Evolutionary conservation across 176 grass and related monocot genomes (phyloP).

Genomic region (Pontederia paniculata): DNA sequence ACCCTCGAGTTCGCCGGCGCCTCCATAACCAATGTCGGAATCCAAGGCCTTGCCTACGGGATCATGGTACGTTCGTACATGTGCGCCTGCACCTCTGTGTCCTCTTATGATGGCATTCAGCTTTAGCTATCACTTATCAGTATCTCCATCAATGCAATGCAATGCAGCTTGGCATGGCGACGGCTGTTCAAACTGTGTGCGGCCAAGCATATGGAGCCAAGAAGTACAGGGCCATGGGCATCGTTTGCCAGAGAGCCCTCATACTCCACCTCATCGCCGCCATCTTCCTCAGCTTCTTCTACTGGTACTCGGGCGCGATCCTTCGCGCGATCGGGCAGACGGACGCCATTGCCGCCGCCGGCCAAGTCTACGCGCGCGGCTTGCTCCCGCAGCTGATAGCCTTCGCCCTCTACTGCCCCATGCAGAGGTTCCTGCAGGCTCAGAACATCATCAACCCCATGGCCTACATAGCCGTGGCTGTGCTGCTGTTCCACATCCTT

Average conservation of each 20-base stretch:
- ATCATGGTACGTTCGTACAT: conserved; percentile 45
- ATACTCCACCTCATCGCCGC: conserved; percentile 42
- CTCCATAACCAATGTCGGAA: conserved; percentile 71
- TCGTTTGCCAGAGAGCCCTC: conserved; percentile 53
- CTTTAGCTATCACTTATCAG: too few species aligned
- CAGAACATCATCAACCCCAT: conserved; percentile 51
- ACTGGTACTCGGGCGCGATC: conserved; percentile 48
- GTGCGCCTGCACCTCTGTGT: not conserved
- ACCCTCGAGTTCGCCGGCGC: conserved; percentile 55
- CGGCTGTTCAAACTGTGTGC: conserved; percentile 67
- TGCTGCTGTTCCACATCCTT: conserved; percentile 22
- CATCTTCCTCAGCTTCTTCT: conserved; percentile 40
- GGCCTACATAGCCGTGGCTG: conserved; percentile 12
- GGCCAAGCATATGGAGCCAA: conserved; percentile 69
- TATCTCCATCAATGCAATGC: too few species aligned
- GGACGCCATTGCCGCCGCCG: not conserved
- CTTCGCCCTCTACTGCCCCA: conserved; percentile 62
- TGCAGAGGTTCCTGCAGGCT: conserved; percentile 74
- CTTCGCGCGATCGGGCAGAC: conserved; percentile 25
- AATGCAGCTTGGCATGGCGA: conserved; percentile 89
- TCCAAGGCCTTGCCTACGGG: conserved; percentile 75
- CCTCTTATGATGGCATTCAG: too few species aligned
- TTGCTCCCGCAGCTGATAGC: conserved; percentile 11
- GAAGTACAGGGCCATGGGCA: conserved; percentile 42
- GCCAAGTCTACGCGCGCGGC: conserved; percentile 2